phyloP scores from a whole-genome alignment of 2,329 filamentous ascomycete species.

The Penicillium hordei region DNA sequence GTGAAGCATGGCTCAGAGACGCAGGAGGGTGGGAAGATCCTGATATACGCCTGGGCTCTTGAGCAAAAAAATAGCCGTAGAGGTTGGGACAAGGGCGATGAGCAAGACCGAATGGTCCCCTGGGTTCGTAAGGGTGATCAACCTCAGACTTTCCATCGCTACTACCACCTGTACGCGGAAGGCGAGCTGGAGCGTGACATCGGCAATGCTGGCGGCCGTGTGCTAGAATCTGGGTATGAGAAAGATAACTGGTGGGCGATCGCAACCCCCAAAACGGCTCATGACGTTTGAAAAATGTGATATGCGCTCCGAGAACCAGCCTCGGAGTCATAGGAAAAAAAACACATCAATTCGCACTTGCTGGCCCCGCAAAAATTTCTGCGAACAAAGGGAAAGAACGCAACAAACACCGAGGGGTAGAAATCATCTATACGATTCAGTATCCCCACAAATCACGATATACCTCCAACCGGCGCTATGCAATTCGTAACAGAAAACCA shows the following conservation, averaged over 20 bases:
- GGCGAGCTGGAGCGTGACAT: slow-evolving; percentile 86
- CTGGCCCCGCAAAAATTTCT: slow-evolving; percentile 7
- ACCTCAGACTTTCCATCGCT: slow-evolving; percentile 71
- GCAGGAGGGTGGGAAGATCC: slow-evolving; percentile 58
- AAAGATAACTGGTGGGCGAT: slow-evolving; percentile 99
- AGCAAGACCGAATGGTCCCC: slow-evolving; percentile 92
- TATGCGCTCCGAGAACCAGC: slow-evolving; percentile 32
- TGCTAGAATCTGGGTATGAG: slow-evolving; percentile 84
- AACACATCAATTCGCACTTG: slow-evolving; percentile 7
- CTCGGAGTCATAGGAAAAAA: slow-evolving; percentile 20
- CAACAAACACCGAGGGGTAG: slow-evolving; percentile 15
- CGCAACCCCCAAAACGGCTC: slow-evolving; percentile 39
- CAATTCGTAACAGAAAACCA: slow-evolving; percentile 37
- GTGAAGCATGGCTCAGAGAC: slow-evolving; percentile 45
- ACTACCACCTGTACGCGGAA: slow-evolving; percentile 88
- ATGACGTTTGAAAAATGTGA: slow-evolving; percentile 12
- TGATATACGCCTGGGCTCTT: slow-evolving; percentile 93
- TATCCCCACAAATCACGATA: slow-evolving; percentile 33
- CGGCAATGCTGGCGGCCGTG: slow-evolving; percentile 67
- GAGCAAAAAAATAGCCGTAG: slow-evolving; percentile 84
- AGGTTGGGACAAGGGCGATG: slow-evolving; percentile 79
- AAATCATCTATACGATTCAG: slow-evolving; percentile 32
- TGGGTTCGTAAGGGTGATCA: slow-evolving; percentile 69
- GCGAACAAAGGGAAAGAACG: slow-evolving; percentile 15
- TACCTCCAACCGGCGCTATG: slow-evolving; percentile 41